Base-by-base conservation (phyloP, 139 green algal species). In the Chlorella ohadii region DNA sequence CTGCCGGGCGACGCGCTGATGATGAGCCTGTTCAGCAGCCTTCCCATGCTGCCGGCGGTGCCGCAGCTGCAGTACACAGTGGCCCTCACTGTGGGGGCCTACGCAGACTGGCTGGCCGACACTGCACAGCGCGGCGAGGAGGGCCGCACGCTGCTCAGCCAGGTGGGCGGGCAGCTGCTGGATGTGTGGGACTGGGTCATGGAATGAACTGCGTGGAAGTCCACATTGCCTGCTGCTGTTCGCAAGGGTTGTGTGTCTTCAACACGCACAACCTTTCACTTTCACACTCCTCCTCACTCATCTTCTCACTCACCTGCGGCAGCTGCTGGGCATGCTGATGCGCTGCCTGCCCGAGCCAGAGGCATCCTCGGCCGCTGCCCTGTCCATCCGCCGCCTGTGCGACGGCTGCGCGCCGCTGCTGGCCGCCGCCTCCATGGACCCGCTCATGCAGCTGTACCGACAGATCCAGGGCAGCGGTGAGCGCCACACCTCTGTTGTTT, bases 381-480 rank as follows among this genome's bases (percentile, higher is more conserved):
- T 86, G 3, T 94, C 93, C 34, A 73, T 96, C 44, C 86, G 87
- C 16, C 75, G 91, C 39, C 56, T 97, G 17, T 96, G 91, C 64
- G 86, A 95, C 55, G 85, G 86, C 51, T 95, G 91, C 77, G 88
- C 88, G 13, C 23, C 51, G 16, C 82, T 89, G 71, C 87, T 97
- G 86, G 78, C 76, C 1, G 56, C 55, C 28, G 15, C 5, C 39
- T 84, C 77, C 79, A 81, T 94, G 75, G 82, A 91, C 15, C 70
- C 67, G 31, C 85, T 96, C n/a, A 74, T 95, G 67, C 72, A 70
- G 70, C 84, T 96, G 65, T 96, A 96, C 85, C 81, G 85, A 27
- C 85, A 84, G 71, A 84, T 92, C 64, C 85, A 92, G 83, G 82
- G 78, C 22, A 85, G 83, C 38, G 79, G 51, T 59, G 51, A 59